These are phyloP conservation scores for Agroathelia rolfsii DNA, from an alignment of 1,284 basidiomycete genomes.

Conservation along the genomic window DNA sequence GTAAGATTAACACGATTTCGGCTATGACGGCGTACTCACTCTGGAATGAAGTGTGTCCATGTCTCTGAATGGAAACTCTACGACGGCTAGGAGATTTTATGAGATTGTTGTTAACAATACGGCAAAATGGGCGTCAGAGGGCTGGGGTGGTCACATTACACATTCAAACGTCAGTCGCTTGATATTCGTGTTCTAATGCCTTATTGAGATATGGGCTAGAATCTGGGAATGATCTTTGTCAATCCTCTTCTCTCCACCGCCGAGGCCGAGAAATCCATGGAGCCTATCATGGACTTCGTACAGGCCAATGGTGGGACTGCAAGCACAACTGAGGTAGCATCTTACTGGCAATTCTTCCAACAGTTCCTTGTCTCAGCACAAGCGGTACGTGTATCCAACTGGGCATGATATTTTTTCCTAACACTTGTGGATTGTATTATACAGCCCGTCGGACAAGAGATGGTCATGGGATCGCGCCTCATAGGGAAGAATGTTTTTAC, in stretches of 20 bases:
- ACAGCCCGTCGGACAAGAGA: constrained; percentile 20
- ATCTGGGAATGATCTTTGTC: constrained; percentile 13
- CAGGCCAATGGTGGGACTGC: constrained; percentile 8
- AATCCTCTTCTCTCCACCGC: constrained; percentile 16
- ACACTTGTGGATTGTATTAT: not conserved
- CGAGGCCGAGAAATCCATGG: constrained; percentile 27
- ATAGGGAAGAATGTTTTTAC: constrained; percentile 20
- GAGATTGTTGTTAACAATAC: constrained; percentile 26
- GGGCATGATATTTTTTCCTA: not conserved
- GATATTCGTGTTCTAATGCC: constrained; percentile 5
- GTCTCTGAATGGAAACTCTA: constrained; percentile 11
- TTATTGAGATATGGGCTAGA: too few relatives aligned
- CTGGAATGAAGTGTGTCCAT: constrained; percentile 13
- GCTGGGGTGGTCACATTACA: constrained; percentile 44
- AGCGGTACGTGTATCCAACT: constrained; percentile 2
- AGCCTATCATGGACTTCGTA: constrained; percentile 30
- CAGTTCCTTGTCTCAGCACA: constrained; percentile 7
- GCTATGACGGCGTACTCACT: constrained; percentile 8
- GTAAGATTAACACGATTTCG: constrained; percentile 4
- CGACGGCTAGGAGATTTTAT: constrained; percentile 14
- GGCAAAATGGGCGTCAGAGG: constrained; percentile 33
- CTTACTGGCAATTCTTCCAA: constrained; percentile 10
- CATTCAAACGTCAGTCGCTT: constrained; percentile 21
- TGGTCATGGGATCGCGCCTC: constrained; percentile 22
- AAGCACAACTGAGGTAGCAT: too few relatives aligned